A percentile compares a stretch with the other conserved stretches of the same genome.
Conservation (phyloP, 2,329 filamentous ascomycete species). For the Bipolaris cookei region DNA sequence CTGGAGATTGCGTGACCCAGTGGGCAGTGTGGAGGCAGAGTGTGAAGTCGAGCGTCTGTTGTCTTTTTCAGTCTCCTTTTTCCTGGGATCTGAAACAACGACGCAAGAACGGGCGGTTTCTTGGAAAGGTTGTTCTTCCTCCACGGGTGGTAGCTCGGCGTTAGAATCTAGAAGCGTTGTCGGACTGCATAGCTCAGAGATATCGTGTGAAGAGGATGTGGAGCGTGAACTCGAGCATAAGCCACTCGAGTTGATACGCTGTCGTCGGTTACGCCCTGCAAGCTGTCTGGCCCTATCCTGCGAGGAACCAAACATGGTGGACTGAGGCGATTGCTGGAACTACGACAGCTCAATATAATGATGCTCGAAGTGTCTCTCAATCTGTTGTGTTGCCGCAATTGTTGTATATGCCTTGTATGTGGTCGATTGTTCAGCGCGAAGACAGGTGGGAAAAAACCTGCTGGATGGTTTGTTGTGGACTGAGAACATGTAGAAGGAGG, state of each 20-base stretch:
- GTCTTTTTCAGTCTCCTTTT: not conserved
- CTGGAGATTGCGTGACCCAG: not conserved
- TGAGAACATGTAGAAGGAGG: not conserved
- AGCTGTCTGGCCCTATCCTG: constrained; percentile 46
- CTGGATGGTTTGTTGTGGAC: constrained; percentile 14
- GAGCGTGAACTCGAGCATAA: constrained; percentile 27
- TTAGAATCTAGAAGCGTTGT: not conserved
- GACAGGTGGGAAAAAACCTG: constrained; percentile 4
- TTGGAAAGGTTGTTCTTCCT: not conserved
- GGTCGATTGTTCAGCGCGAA: constrained; percentile 7
- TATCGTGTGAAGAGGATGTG: constrained; percentile 20
- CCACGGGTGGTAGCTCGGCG: not conserved
- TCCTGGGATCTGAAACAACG: not conserved
- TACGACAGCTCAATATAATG: not conserved
- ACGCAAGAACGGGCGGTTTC: not conserved
- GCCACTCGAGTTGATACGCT: constrained; percentile 30
- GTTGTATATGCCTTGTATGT: not conserved
- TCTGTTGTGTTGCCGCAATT: not conserved
- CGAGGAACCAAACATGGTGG: constrained; percentile 42
- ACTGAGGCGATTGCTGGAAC: not conserved
- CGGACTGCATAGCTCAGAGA: constrained; percentile 9
- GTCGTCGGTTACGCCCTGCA: constrained; percentile 40
- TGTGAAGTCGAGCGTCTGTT: not conserved
- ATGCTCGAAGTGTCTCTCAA: not conserved
- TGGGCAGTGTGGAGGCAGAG: constrained; percentile 9